A percentile compares a stretch with the other conserved stretches of the same genome.
Conservation (phyloP, 1,284 basidiomycete genomes). For the Sutorius eximius region DNA sequence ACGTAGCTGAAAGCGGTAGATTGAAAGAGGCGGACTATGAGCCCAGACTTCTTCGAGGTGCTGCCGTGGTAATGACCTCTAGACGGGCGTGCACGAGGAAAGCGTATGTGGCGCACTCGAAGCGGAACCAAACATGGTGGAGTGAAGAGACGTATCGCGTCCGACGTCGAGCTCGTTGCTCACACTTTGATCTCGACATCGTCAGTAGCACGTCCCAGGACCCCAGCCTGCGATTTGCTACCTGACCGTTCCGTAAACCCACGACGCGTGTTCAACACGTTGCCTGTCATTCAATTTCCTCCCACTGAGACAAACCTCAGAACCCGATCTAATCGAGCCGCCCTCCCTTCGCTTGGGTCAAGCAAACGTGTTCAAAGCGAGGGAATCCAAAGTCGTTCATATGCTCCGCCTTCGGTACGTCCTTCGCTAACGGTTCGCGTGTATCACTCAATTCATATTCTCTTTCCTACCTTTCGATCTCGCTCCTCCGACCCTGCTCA, state of each 20-base stretch:
- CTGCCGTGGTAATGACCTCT: constrained; percentile 5
- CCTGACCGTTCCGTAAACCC: constrained; percentile 30
- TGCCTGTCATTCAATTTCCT: constrained; percentile 47
- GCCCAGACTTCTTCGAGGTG: constrained; percentile 2
- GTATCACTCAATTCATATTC: constrained; percentile 36
- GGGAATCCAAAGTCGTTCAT: constrained; percentile 39
- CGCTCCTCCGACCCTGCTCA: constrained; percentile 19
- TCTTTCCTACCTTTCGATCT: constrained; percentile 28
- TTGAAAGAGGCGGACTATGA: constrained; percentile 16
- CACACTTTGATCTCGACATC: neutral
- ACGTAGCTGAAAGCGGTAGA: constrained; percentile 23
- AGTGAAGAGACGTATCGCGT: no score
- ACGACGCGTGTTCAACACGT: constrained; percentile 74
- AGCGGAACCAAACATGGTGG: neutral
- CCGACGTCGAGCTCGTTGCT: constrained; percentile 2
- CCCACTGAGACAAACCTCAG: constrained; percentile 17
- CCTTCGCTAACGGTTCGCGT: constrained; percentile 32
- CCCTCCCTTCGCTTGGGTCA: constrained; percentile 19
- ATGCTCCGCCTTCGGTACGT: constrained; percentile 84
- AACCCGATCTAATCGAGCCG: constrained; percentile 28
- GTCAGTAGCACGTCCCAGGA: neutral
- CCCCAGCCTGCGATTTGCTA: neutral
- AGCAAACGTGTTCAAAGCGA: constrained; percentile 69
- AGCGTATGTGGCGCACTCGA: no score
- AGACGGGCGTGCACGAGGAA: no score